These are phyloP conservation scores for Jasminum sambac DNA, from an alignment of 257 asterid species.

Conservation along the genomic window DNA sequence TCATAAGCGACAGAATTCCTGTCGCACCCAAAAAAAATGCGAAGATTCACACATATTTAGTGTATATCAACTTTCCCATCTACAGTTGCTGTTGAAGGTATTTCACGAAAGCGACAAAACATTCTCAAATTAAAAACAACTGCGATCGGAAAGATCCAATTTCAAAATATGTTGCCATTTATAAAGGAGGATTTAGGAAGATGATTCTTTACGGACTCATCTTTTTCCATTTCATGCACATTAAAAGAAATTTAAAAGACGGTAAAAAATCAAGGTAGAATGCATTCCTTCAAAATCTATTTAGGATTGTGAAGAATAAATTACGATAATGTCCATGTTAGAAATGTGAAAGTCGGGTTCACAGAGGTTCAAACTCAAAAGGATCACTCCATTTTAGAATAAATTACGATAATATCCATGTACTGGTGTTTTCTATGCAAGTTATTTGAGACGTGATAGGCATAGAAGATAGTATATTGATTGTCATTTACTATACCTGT, in stretches of 20 bases:
- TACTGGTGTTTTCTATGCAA: neutral
- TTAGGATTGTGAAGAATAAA: conserved; percentile 1
- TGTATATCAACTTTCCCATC: neutral
- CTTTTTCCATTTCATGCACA: conserved; percentile 3
- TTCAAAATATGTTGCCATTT: neutral
- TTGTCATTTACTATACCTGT: neutral
- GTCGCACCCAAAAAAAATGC: neutral
- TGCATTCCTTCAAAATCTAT: neutral
- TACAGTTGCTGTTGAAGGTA: conserved; percentile 2
- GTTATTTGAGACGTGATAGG: conserved; percentile 11
- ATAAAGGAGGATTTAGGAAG: neutral
- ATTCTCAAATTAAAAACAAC: neutral
- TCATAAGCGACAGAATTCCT: conserved; percentile 11
- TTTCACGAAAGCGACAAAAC: conserved; percentile 4
- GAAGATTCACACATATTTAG: neutral
- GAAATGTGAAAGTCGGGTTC: neutral
- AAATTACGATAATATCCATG: too few species aligned
- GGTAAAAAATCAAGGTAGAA: neutral
- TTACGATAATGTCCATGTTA: neutral
- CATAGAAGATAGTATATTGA: neutral
- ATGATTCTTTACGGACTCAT: neutral
- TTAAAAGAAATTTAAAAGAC: conserved; percentile 1
- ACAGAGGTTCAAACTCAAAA: conserved; percentile 8
- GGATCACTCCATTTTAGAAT: neutral
- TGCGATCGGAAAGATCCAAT: neutral